Evolutionary conservation across 78 protist species (phyloP), one percentile per base, ranked within the genome.

Genomic region (Bigelowiella natans): DNA sequence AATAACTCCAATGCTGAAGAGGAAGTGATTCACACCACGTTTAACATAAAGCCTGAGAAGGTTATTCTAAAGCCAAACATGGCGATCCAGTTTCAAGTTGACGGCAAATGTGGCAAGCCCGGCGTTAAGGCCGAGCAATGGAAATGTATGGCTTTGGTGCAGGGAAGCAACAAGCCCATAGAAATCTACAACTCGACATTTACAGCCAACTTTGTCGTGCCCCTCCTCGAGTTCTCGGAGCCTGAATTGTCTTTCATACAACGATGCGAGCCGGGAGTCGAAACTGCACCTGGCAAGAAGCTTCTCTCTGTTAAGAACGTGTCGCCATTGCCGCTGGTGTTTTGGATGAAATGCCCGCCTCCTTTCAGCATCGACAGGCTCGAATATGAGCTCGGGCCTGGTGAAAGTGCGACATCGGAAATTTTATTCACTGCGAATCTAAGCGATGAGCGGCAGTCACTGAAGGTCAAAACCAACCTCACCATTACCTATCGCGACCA

Each of bases 341-440:
- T 91, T 51, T 0, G 31, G 28, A 88, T 94, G 39, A 26, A 28
- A 39, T 1, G 83, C 2, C 0, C 85, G n/a, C 30, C 36, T 36
- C 96, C 96, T 18, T 93, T 94, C 88, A 1, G 64, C 18, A 36
- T 90, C 28, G 92, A 86, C 85, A 28, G 0, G 3, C 7, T 88
- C 7, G 96, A 93, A 85, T 7, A 89, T 40, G 2, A 0, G 40
- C 84, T 94, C 2, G 83, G 36, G 40, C 87, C 89, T 28, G 87
- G 83, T 39, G 93, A 88, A 37, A 1, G 85, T 30, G 37, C 29
- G 29, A 36, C 89, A 0, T 82, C 93, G 83, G 0, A 1, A 31
- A 88, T 95, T 37, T 0, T 2, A 2, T 92, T 90, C 91, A 85
- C 91, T 88, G 90, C 94, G 30, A 31, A 26, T 51, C 90, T 39